Evolutionary conservation across 768 basidiomycete genomes (phyloP), one percentile per base, ranked within the genome.

Genomic region (Boletus sensibilis): DNA sequence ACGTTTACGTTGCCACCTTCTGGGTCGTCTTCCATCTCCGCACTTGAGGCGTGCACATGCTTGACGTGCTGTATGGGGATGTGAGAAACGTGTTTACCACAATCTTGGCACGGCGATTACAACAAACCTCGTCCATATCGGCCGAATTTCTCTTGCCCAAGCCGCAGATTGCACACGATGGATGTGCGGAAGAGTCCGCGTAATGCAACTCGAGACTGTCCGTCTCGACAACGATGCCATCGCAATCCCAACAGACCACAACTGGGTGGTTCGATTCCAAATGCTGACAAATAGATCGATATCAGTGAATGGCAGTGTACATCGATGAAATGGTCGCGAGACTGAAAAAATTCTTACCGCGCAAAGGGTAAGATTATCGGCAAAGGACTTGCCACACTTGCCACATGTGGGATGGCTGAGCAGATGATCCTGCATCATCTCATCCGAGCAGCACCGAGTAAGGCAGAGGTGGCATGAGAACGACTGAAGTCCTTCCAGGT

Each of bases 221-320:
- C 14, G 45, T 60, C 10, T 67, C 69, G 13, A 70, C 48, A 5
- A 70, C 61, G 1, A 58, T 42, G 5, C 68, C 69, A 35, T 59
- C 65, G 33, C 68, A 70, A 25, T 71, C 68, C 68, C 68, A 70
- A 54, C 68, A 71, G 37, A 68, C 67, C 16, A 71, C 60, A 13
- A 54, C 57, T 1, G 63, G 63, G 38, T 69, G 68, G 27, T 60
- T 63, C 1, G 51, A 53, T 10, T 61, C 64, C 29, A 65, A 47
- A 4, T 70, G 68, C 68, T 70, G 34, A 43, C n/a, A 11, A 45
- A 48, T 0, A 53, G n/a, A 27, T 42, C 25, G 1, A 48, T 18
- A 40, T 56, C 7, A 56, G 46, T 23, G 5, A 39, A 37, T 20
- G 38, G n/a, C 39, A 31, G 16, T n/a, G 2, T 8, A 16, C 20